These are phyloP conservation scores for Pyrenophora teres DNA, from an alignment of 2,329 filamentous ascomycete species.

Conservation along the genomic window DNA sequence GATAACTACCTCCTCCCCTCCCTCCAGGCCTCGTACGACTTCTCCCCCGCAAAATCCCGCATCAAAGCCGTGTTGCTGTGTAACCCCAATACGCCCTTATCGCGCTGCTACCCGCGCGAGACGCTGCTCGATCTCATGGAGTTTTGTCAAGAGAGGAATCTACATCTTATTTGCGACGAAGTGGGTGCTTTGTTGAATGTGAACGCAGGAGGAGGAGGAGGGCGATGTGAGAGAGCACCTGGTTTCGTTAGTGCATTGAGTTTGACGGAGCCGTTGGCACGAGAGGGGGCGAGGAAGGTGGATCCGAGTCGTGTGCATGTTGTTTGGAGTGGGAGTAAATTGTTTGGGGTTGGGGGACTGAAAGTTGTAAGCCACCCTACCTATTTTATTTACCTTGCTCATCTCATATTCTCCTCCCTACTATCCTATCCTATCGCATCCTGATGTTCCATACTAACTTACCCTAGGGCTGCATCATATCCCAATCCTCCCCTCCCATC, in stretches of 20 bases:
- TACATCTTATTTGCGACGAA: conserved; percentile 40
- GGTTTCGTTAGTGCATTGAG: conserved; percentile 33
- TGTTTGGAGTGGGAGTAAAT: conserved; percentile 38
- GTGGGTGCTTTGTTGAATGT: conserved; percentile 28
- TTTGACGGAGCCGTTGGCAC: conserved; percentile 34
- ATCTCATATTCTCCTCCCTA: not conserved
- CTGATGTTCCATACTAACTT: no score
- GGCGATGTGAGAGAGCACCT: conserved; percentile 10
- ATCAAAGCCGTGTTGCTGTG: conserved; percentile 40
- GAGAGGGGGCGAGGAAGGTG: conserved; percentile 38
- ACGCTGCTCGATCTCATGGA: conserved; percentile 38
- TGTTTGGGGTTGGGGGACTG: conserved; percentile 38
- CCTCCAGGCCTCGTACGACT: conserved; percentile 39
- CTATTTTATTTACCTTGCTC: no score
- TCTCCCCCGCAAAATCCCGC: conserved; percentile 28
- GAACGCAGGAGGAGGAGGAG: not conserved
- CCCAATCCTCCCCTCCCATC: conserved; percentile 37
- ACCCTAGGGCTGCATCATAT: conserved; percentile 40
- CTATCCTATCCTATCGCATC: not conserved
- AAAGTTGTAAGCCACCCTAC: conserved; percentile 27
- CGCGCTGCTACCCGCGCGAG: conserved; percentile 32
- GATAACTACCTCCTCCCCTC: conserved; percentile 41
- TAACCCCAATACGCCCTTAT: conserved; percentile 38
- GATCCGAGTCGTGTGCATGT: conserved; percentile 40
- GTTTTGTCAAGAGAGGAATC: conserved; percentile 37